These are phyloP conservation scores for Leptodontidium sp. DNA, from an alignment of 2,329 filamentous ascomycete species.

Conservation along the genomic window DNA sequence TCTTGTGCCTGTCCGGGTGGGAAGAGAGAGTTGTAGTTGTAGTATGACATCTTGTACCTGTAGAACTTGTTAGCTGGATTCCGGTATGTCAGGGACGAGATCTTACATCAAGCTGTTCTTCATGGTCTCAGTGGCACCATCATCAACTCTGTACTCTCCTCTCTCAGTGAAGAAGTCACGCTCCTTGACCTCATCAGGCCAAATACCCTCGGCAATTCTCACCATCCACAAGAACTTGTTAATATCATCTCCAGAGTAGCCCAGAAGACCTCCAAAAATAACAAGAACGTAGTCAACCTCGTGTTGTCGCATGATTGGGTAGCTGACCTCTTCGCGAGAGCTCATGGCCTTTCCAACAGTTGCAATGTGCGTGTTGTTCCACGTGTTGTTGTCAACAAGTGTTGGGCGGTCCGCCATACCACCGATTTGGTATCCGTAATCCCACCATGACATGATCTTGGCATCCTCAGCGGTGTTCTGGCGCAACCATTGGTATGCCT, in stretches of 20 bases:
- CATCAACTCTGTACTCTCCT: slow-evolving; percentile 94
- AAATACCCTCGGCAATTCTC: slow-evolving; percentile 97
- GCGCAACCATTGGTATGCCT: slow-evolving; percentile 99
- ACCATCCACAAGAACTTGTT: slow-evolving; percentile 99
- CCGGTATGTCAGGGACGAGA: background rate
- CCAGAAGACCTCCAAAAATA: slow-evolving; percentile 93
- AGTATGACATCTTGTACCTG: slow-evolving; percentile 99
- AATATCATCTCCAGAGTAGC: slow-evolving; percentile 98
- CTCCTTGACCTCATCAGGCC: slow-evolving; percentile 99
- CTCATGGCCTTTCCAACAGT: slow-evolving; percentile 99
- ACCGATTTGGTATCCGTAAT: slow-evolving; percentile 99
- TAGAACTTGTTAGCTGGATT: slow-evolving; percentile 37
- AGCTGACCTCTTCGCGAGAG: slow-evolving; percentile 96
- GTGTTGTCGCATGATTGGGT: slow-evolving; percentile 97
- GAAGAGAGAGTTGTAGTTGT: slow-evolving; percentile 95
- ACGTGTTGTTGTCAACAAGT: slow-evolving; percentile 98
- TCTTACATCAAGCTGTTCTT: slow-evolving; percentile 98
- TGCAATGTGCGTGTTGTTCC: slow-evolving; percentile 99
- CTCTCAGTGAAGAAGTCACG: slow-evolving; percentile 93
- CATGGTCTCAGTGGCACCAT: slow-evolving; percentile 94
- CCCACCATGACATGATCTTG: slow-evolving; percentile 99
- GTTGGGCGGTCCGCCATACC: slow-evolving; percentile 98
- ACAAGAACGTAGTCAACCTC: slow-evolving; percentile 99
- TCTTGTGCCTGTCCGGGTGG: slow-evolving; percentile 89
- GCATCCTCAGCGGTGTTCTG: slow-evolving; percentile 95